Base-by-base conservation (phyloP, 1,139 yeast genomes). In the Meyerozyma carpophila region DNA sequence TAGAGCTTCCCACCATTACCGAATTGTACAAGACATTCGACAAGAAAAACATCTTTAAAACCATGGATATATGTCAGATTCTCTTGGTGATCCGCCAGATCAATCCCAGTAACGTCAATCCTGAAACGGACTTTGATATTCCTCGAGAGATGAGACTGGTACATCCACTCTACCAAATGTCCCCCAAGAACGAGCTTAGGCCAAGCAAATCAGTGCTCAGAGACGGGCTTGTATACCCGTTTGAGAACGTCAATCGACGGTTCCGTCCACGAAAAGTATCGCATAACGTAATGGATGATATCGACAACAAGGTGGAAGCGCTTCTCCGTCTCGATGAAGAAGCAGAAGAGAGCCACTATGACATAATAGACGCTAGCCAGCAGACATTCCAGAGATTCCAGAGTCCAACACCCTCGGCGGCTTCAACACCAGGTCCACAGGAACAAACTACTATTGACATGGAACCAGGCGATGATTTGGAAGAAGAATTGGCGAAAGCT, bases 21-120 rank as follows among this genome's bases (percentile, higher is more conserved):
- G 98, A 94, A 59, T 80, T 88, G 7, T 89, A 84, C 59, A 94
- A 94, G 63, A 84, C 96, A 2, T 79, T 91, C 26, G 98, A 94
- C 60, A 79, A 85, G 57, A 93, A 91, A 62, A 93, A 89, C 57
- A 77, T 93, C 29, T 84, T 85, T 68, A 94, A 94, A 59, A 82
- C 94, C 0, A 74, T 90, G 32, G 98, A 94, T 61, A 71, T 93
- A 8, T 81, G 88, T 46, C 98, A 94, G 62, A 86, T 94, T 70
- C 67, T 94, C 41, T 66, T 91, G 13, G 94, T 93, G 4, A 72
- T 90, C 5, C 82, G 79, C 44, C 72, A 77, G 7, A 75, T 90
- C 8, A 74, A 80, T 42, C 75, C 75, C 3, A 56, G 62, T 8
- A 66, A 66, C 34, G 56, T 70, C 26, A 66, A 56, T 58, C 66